phyloP scores from a whole-genome alignment of 2,329 filamentous ascomycete genomes.

The Neocatenulostroma microsporum region DNA sequence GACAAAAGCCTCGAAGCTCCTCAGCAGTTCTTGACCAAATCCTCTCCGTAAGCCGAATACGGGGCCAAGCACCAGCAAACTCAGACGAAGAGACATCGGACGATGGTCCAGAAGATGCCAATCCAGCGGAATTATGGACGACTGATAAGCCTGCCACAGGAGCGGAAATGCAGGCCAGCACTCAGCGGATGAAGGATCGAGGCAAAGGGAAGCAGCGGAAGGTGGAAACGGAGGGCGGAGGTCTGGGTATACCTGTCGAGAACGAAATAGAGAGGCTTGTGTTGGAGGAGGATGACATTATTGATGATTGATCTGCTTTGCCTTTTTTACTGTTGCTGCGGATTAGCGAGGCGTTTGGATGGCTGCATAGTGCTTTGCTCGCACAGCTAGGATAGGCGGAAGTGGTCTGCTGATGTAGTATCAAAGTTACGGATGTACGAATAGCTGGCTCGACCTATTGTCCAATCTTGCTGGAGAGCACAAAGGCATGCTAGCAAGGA shows the following conservation, averaged over 20 bases:
- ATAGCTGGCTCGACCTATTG: no score
- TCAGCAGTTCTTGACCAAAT: conserved; percentile 53
- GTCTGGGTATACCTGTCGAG: conserved; percentile 18
- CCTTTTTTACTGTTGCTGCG: background rate
- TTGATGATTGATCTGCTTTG: conserved; percentile 33
- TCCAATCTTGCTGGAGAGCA: no score
- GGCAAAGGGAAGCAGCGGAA: conserved; percentile 2
- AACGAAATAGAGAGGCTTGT: conserved; percentile 29
- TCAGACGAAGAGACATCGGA: conserved; percentile 22
- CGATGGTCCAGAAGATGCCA: conserved; percentile 21
- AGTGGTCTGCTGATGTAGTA: no score
- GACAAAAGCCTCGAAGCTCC: conserved; percentile 16
- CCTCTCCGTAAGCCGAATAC: conserved; percentile 56
- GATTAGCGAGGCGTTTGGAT: conserved; percentile 7
- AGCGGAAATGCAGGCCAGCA: background rate
- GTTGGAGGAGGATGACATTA: conserved; percentile 42
- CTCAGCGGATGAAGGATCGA: no score
- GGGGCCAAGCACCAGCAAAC: conserved; percentile 16
- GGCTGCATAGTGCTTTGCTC: no score
- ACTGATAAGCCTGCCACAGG: conserved; percentile 34
- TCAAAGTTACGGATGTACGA: no score
- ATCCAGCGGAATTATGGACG: conserved; percentile 39
- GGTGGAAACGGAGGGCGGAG: conserved; percentile 4
- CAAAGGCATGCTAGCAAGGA: no score
- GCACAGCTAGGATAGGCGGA: no score